Base-by-base conservation (phyloP, 108 stramenopile genomes). In the Nannochloropsis salina region DNA sequence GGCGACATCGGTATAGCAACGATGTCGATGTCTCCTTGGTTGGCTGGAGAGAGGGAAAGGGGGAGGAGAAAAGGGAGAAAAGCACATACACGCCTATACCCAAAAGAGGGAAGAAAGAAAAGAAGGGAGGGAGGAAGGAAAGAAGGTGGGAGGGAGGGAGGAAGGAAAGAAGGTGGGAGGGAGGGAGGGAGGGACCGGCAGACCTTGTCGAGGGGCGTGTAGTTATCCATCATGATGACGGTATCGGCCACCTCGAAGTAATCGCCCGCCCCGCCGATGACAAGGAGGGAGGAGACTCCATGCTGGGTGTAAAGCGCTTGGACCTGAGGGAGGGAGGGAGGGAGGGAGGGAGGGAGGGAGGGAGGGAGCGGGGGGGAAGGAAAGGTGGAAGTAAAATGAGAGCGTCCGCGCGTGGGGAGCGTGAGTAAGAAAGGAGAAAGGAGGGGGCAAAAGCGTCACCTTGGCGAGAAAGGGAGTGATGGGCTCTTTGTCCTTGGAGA, bases 211-310 rank as follows among this genome's bases (percentile, higher is more conserved):
- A 88, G 86, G 84, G 94, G 94, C 80, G 90, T 85, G 90, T 96
- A 98, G 85, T 87, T 92, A 84, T 97, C 95, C 94, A 98, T 95
- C 89, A 95, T 91, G 80, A 98, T 74, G 44, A 97, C 96, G 31
- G 92, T 92, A 90, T 97, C 95, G 31, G 95, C 96, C 20, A 97
- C 95, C 89, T 94, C 95, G 84, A 98, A 95, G 91, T 94, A 98
- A 88, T 98, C 98, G 9, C 98, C 98, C 79, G 92, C 91, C 20
- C 96, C 96, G 41, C 98, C 98, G 80, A 97, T 92, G 15, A 97
- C 98, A 10, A 97, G 90, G 82, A 98, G 91, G 2, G 95, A 93
- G 9, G 95, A 95, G 9, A 97, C 92, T 43, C 92, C 93, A 40
- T 92, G 87, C 22, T 94, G 87, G 82, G 94, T 89, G 87, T 92